phyloP scores from a whole-genome alignment of 1,284 basidiomycete genomes.

The Marasmius tenuissimus region DNA sequence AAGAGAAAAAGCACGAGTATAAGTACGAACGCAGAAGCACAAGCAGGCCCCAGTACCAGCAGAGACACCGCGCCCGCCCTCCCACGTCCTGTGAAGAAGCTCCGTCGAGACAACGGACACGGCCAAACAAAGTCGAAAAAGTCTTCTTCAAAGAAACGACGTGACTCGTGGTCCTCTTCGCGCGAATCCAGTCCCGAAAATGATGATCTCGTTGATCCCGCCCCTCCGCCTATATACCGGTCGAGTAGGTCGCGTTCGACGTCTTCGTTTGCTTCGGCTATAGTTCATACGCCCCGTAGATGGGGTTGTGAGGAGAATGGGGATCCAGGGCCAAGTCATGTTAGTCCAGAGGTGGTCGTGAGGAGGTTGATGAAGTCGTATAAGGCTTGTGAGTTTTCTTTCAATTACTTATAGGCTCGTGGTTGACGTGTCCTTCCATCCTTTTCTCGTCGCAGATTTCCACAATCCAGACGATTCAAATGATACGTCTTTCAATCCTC shows the following conservation, averaged over 20 bases:
- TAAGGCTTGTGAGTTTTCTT: slow-evolving; percentile 54
- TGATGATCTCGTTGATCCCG: slow-evolving; percentile 31
- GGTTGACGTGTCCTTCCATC: slow-evolving; percentile 6
- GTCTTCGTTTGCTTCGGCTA: slow-evolving; percentile 35
- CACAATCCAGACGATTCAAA: slow-evolving; percentile 56
- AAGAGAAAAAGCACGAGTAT: slow-evolving; percentile 33
- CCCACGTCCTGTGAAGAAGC: slow-evolving; percentile 38
- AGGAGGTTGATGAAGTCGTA: slow-evolving; percentile 59
- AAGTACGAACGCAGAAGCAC: background rate
- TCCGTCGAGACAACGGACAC: slow-evolving; percentile 26
- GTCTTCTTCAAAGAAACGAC: slow-evolving; percentile 8
- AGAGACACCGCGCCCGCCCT: slow-evolving; percentile 13
- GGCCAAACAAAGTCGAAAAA: slow-evolving; percentile 20
- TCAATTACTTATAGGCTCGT: background rate
- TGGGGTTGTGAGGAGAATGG: slow-evolving; percentile 58
- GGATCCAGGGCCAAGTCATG: slow-evolving; percentile 45
- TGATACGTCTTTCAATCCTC: slow-evolving; percentile 60
- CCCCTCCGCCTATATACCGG: slow-evolving; percentile 50
- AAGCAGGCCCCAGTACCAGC: background rate
- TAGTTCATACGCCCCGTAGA: slow-evolving; percentile 27
- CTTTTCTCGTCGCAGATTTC: slow-evolving; percentile 49
- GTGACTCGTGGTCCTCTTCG: slow-evolving; percentile 33
- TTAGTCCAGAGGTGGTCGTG: slow-evolving; percentile 65
- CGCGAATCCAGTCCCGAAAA: slow-evolving; percentile 40
- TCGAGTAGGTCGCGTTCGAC: slow-evolving; percentile 51